Percentiles rank a stretch among this genome's conserved stretches.
Evolutionary conservation across 2,329 filamentous ascomycete species (phyloP).

Genomic region (Cladosporium sp.): DNA sequence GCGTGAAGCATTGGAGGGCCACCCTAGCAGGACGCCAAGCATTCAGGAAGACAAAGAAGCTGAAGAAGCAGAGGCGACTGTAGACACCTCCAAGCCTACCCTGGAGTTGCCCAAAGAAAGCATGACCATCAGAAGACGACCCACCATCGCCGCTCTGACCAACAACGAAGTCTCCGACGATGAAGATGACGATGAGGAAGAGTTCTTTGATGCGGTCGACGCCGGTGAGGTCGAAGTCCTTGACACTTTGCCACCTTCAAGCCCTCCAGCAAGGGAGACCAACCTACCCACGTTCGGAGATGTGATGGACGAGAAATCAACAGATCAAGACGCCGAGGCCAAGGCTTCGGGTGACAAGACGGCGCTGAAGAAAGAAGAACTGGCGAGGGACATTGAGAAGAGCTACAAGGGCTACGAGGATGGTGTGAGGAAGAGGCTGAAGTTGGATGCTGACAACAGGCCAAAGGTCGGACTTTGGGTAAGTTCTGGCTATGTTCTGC

Average conservation of each 20-base stretch:
- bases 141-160: constrained; percentile 68
- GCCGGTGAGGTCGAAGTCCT: constrained; percentile 84
- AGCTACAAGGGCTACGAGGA: constrained; percentile 92
- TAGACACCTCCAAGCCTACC: constrained; percentile 19
- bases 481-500: constrained; percentile 41
- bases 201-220: constrained; percentile 97
- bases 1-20: constrained; percentile 73
- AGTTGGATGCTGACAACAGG: constrained; percentile 87
- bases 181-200: constrained; percentile 81
- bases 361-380: constrained; percentile 42
- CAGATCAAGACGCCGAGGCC: constrained; percentile 23
- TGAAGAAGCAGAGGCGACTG: constrained; percentile 3
- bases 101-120: constrained; percentile 28
- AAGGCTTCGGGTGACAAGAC: constrained; percentile 50
- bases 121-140: constrained; percentile 54
- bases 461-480: constrained; percentile 97
- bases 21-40: constrained; percentile 14
- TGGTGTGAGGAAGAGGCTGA: constrained; percentile 73
- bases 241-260: constrained; percentile 59
- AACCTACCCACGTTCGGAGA: constrained; percentile 21
- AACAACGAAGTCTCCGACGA: constrained; percentile 70
- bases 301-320: constrained; percentile 24
- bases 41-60: constrained; percentile 12
- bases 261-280: constrained; percentile 18
- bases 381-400: constrained; percentile 64